Base-by-base conservation (phyloP, 75 land plant species). In the Ceratopteris richardii region DNA sequence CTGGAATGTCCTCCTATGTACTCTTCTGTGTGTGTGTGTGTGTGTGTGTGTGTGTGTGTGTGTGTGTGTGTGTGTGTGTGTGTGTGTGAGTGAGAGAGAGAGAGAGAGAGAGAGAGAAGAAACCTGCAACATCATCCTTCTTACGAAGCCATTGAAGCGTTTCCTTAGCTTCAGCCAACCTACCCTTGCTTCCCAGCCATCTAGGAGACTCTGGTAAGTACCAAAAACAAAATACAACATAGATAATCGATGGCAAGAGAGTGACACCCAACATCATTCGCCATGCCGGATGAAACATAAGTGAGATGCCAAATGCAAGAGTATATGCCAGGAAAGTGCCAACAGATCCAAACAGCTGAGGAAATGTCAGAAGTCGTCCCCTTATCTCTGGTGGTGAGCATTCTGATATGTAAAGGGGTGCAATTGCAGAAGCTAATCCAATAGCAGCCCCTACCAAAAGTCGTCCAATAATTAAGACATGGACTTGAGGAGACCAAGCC, bases 111-210 rank as follows among this genome's bases (percentile, higher is more conserved):
- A 44, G 41, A 70, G 65, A 65, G 31, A 37, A 44, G 11, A 10
- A 12, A 71, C 75, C 76, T 65, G 70, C 27, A 3, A 73, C 76
- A 29, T 73, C 76, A 1, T 66, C 62, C 52, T 47, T 37, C 58
- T 56, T 44, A 9, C 76, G 69, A 20, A 73, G 51, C 17, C 51
- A 29, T 58, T 73, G 76, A 39, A 73, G 54, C 27, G 66, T 70
- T 18, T 31, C 28, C 60, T 56, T 60, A 23, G 76, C 76, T 2
- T 73, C 76, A 18, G 16, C 26, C 70, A 66, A 66, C 3, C 70
- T 71, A 1, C 76, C 76, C 29, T 66, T 73, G 58, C 76, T 73
- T 6, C 66, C 76, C 31, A 73, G 70, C 76, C 76, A 73, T 20
- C 76, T 37, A 0, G 76, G 76, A 2, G 76, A 73, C 44, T 73